These are phyloP conservation scores for Leccinum subgranulosum DNA, from an alignment of 768 basidiomycete species.

Conservation along the genomic window DNA sequence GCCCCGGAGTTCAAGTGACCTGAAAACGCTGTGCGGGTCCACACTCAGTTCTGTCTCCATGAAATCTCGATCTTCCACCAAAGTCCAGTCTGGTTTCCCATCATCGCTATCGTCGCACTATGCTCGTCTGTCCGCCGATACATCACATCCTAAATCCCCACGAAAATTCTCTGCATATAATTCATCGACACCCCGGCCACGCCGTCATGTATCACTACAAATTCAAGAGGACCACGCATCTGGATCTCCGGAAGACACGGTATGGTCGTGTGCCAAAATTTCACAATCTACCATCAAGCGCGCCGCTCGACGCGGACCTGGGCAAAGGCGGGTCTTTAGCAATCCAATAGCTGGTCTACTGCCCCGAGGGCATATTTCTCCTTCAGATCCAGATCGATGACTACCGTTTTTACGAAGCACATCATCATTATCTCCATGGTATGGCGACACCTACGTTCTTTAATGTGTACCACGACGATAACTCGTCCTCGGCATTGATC, in stretches of 20 bases:
- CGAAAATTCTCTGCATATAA: slow-evolving; percentile 6
- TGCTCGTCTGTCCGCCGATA: slow-evolving; percentile 1
- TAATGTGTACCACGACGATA: slow-evolving; percentile 9
- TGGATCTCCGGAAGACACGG: slow-evolving; percentile 4
- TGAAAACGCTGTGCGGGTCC: slow-evolving; percentile 19
- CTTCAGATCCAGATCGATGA: background rate
- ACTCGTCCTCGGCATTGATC: slow-evolving; percentile 2
- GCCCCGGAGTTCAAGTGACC: slow-evolving; percentile 6
- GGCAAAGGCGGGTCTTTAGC: slow-evolving; percentile 23
- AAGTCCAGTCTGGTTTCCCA: slow-evolving; percentile 7
- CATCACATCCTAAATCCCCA: slow-evolving; percentile 4
- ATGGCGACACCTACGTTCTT: slow-evolving; percentile 11
- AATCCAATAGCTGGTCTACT: slow-evolving; percentile 13
- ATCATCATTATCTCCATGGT: background rate
- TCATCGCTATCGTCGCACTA: slow-evolving; percentile 2
- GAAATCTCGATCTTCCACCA: slow-evolving; percentile 14
- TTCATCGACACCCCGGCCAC: slow-evolving; percentile 7
- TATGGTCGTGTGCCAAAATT: slow-evolving; percentile 34
- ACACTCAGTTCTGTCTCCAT: slow-evolving; percentile 21
- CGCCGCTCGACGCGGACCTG: slow-evolving; percentile 23
- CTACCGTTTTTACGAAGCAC: slow-evolving; percentile 4
- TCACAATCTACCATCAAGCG: slow-evolving; percentile 24
- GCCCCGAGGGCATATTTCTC: slow-evolving; percentile 2
- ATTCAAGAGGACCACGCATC: slow-evolving; percentile 2
- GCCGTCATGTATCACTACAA: slow-evolving; percentile 10